phyloP scores from a whole-genome alignment of 495 filamentous ascomycete species.

The Penicillium dipodomyicola region DNA sequence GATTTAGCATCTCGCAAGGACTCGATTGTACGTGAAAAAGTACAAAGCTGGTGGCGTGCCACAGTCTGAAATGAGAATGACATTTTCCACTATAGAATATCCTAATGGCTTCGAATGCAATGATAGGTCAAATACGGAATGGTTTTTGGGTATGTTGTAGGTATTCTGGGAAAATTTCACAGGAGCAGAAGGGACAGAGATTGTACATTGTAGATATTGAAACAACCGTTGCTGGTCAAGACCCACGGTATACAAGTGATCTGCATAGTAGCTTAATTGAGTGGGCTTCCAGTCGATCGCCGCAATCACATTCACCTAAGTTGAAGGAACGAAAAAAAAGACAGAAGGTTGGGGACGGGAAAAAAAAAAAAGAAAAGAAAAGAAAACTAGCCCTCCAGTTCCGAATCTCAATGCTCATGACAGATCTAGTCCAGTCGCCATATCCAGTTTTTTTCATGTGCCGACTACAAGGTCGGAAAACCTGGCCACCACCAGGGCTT shows the following conservation, averaged over 20 bases:
- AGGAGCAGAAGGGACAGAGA: neutral
- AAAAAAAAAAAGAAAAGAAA: too few relatives aligned
- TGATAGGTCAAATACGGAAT: neutral
- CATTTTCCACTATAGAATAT: slow-evolving; percentile 8
- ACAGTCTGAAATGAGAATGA: slow-evolving; percentile 11
- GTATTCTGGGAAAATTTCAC: neutral
- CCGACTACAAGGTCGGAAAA: neutral
- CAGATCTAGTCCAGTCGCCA: too few relatives aligned
- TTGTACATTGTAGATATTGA: neutral
- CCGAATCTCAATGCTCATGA: neutral
- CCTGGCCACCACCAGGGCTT: neutral
- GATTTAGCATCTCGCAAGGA: neutral
- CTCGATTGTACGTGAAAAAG: neutral
- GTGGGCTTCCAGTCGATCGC: slow-evolving; percentile 6
- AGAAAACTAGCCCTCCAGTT: neutral
- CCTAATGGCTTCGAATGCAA: neutral
- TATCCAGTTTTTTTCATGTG: slow-evolving; percentile 1
- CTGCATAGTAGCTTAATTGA: slow-evolving; percentile 12
- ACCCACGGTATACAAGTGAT: slow-evolving; percentile 8
- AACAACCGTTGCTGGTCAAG: neutral
- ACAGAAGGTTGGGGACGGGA: neutral
- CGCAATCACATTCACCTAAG: neutral
- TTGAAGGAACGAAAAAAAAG: neutral
- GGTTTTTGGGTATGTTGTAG: neutral
- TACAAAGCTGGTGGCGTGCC: slow-evolving; percentile 13